Conservation (phyloP, 441 rosid genomes). For the Aleurites moluccanus region DNA sequence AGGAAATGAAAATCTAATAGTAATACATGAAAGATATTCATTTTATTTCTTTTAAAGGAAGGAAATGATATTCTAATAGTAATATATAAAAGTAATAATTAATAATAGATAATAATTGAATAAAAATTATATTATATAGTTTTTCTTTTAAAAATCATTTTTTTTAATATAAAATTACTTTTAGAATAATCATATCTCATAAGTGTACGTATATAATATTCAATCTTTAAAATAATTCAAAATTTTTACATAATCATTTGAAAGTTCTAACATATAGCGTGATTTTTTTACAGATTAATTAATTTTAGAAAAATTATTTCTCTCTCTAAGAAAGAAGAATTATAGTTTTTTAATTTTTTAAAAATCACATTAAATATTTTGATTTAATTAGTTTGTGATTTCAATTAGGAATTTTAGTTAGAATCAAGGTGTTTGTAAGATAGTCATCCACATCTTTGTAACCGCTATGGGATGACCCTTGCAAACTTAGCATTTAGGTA, state of each 20-base stretch:
- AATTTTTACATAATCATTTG: constrained; percentile 54
- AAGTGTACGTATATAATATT: constrained; percentile 85
- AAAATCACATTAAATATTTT: too few species aligned
- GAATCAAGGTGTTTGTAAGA: constrained; percentile 36
- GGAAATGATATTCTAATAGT: not conserved
- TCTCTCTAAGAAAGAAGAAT: too few species aligned
- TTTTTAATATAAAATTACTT: constrained; percentile 14
- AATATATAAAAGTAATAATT: not conserved
- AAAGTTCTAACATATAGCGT: too few species aligned
- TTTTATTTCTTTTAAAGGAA: not conserved
- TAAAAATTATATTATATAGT: not conserved
- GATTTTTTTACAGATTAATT: too few species aligned
- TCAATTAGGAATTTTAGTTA: too few species aligned
- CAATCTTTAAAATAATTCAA: constrained; percentile 75
- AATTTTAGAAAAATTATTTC: too few species aligned
- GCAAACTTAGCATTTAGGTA: constrained; percentile 43
- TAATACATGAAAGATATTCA: not conserved
- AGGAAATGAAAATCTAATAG: not conserved
- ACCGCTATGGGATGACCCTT: constrained; percentile 37
- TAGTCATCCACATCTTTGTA: constrained; percentile 51
- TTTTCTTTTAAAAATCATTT: constrained; percentile 12
- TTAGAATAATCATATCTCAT: constrained; percentile 54
- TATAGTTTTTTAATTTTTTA: too few species aligned
- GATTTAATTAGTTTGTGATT: constrained; percentile 49
- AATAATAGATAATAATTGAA: not conserved